These are phyloP conservation scores for Haematococcus lacustris DNA, from an alignment of 139 green algal genomes.

Conservation along the genomic window DNA sequence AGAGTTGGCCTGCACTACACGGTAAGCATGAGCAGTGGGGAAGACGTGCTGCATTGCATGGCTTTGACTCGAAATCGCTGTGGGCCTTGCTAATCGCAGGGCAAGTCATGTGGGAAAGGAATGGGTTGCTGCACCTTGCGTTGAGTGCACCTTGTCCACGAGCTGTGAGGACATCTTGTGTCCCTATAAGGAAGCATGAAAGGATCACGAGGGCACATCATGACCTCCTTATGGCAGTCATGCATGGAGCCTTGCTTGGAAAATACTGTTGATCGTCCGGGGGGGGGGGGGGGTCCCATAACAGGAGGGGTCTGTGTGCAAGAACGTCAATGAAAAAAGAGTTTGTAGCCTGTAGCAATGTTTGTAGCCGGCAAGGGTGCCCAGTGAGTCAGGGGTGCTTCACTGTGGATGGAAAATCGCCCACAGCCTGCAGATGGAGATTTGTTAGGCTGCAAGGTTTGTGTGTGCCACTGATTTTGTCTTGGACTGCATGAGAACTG, in stretches of 20 bases:
- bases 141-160: not conserved
- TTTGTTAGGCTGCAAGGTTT: no score
- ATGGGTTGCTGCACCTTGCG: not conserved
- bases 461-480: no score
- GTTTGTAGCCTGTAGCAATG: no score
- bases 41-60: not conserved
- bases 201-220: no score
- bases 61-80: not conserved
- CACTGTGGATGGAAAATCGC: no score
- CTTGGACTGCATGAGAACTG: no score
- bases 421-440: no score
- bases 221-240: not conserved
- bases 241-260: not conserved
- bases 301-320: not conserved
- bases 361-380: no score
- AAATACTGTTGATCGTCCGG: not conserved
- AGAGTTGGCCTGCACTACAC: not conserved
- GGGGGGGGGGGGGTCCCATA: not conserved
- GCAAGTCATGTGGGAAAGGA: not conserved
- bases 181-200: not conserved
- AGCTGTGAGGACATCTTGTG: not conserved
- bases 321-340: no score
- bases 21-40: not conserved
- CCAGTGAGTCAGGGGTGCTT: no score
- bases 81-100: not conserved